These are phyloP conservation scores for Paradendryphiella salina DNA, from an alignment of 2,329 filamentous ascomycete genomes.

Conservation along the genomic window DNA sequence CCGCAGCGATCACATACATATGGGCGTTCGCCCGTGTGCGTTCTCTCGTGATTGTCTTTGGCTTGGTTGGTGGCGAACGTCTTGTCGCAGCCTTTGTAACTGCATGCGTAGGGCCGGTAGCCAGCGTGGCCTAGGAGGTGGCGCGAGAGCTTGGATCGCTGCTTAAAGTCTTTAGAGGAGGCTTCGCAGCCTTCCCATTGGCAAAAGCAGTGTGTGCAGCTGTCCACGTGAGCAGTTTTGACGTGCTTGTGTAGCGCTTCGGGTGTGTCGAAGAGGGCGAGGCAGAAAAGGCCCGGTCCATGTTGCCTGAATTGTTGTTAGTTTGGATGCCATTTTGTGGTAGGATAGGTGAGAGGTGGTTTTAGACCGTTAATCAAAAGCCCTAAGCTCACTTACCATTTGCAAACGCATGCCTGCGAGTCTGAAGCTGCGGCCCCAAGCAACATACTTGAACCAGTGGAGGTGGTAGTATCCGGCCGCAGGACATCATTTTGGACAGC, in stretches of 20 bases:
- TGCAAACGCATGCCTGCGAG: slow-evolving; percentile 31
- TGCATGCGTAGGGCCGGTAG: slow-evolving; percentile 45
- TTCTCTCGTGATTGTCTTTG: slow-evolving; percentile 48
- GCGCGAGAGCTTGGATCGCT: slow-evolving; percentile 45
- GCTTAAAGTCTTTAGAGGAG: slow-evolving; percentile 45
- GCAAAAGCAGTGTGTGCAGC: slow-evolving; percentile 41
- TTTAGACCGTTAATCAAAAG: background rate
- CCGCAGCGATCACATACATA: slow-evolving; percentile 45
- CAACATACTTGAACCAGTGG: slow-evolving; percentile 10
- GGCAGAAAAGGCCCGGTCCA: slow-evolving; percentile 32
- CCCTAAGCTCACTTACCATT: slow-evolving; percentile 28
- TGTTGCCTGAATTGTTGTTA: slow-evolving; percentile 25
- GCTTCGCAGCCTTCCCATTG: slow-evolving; percentile 45
- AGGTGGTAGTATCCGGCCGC: slow-evolving; percentile 19
- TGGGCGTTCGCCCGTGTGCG: slow-evolving; percentile 44
- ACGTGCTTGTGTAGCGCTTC: slow-evolving; percentile 44
- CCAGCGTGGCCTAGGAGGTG: slow-evolving; percentile 46
- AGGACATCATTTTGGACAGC: slow-evolving; percentile 35
- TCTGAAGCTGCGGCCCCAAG: slow-evolving; percentile 10
- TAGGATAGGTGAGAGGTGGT: background rate
- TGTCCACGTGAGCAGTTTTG: slow-evolving; percentile 42
- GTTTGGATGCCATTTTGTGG: background rate
- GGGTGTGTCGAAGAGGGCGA: slow-evolving; percentile 33
- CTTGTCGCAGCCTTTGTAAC: slow-evolving; percentile 42
- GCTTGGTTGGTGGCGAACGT: slow-evolving; percentile 48